Percentiles rank a stretch among this genome's conserved stretches.
phyloP scores from a whole-genome alignment of 2,329 filamentous ascomycete genomes.

The Fusarium sp. region DNA sequence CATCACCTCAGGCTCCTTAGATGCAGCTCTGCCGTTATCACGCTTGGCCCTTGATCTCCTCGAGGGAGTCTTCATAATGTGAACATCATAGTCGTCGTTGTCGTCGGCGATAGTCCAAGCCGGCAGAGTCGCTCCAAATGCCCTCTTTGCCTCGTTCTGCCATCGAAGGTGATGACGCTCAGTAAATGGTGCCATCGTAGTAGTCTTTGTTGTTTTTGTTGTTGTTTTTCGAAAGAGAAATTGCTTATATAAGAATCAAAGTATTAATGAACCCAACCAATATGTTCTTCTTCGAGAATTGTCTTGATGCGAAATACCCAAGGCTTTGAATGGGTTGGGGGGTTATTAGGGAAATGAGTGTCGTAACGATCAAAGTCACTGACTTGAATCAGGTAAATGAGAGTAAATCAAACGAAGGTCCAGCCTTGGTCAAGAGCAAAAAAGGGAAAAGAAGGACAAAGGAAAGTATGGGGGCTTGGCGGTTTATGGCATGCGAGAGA shows the following conservation, averaged over 20 bases:
- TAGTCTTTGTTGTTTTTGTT: conserved; percentile 5
- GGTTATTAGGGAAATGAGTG: conserved; percentile 28
- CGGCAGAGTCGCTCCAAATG: conserved; percentile 33
- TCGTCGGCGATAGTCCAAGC: conserved; percentile 50
- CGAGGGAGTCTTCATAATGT: conserved; percentile 33
- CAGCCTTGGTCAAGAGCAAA: conserved; percentile 44
- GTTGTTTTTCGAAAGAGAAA: background rate
- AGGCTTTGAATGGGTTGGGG: conserved; percentile 18
- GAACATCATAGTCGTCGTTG: conserved; percentile 39
- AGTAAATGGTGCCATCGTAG: conserved; percentile 32
- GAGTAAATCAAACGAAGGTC: conserved; percentile 39
- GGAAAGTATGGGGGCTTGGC: conserved; percentile 32
- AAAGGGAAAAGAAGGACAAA: conserved; percentile 34
- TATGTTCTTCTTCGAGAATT: background rate
- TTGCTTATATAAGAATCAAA: conserved; percentile 5
- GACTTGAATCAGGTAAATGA: conserved; percentile 42
- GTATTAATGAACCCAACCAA: conserved; percentile 20
- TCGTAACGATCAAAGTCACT: conserved; percentile 39
- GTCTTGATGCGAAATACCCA: conserved; percentile 20
- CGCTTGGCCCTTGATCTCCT: conserved; percentile 22
- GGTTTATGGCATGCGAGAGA: conserved; percentile 27
- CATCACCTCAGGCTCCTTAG: conserved; percentile 20
- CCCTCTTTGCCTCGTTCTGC: conserved; percentile 36
- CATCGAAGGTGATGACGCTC: conserved; percentile 34
- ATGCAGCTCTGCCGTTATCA: conserved; percentile 4